These are phyloP conservation scores for Aspergillus sclerotialis DNA, from an alignment of 2,329 filamentous ascomycete species.

Conservation along the genomic window DNA sequence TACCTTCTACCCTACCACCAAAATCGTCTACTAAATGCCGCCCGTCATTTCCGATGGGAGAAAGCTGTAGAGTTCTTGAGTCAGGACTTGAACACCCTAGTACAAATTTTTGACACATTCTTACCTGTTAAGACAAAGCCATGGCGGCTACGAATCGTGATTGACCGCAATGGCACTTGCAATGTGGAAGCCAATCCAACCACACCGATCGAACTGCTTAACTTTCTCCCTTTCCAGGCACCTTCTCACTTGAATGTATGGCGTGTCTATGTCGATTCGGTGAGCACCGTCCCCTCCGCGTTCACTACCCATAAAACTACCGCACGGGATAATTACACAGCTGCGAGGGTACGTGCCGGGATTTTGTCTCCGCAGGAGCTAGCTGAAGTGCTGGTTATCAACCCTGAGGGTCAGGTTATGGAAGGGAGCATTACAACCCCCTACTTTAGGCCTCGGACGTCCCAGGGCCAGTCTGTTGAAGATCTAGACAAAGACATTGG, in stretches of 20 bases:
- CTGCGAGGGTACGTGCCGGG: conserved; percentile 55
- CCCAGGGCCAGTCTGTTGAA: not conserved
- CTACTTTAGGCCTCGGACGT: conserved; percentile 61
- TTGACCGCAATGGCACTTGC: conserved; percentile 23
- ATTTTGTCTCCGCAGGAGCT: conserved; percentile 40
- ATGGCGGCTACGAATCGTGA: conserved; percentile 32
- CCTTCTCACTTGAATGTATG: conserved; percentile 26
- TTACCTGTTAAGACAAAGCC: conserved; percentile 26
- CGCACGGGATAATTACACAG: conserved; percentile 62
- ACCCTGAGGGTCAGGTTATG: conserved; percentile 61
- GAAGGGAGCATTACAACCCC: conserved; percentile 78
- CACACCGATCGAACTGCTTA: conserved; percentile 15
- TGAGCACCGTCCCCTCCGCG: conserved; percentile 46
- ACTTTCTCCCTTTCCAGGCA: conserved; percentile 17
- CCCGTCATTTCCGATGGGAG: conserved; percentile 43
- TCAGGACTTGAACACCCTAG: conserved; percentile 22
- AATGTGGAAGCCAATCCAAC: conserved; percentile 26
- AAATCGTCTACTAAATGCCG: conserved; percentile 63
- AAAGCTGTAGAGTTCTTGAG: conserved; percentile 23
- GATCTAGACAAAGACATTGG: not conserved
- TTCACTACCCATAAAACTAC: conserved; percentile 87
- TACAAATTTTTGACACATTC: conserved; percentile 19
- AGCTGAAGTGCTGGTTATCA: conserved; percentile 71
- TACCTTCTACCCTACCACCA: conserved; percentile 77
- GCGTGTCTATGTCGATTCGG: conserved; percentile 48